Percentiles rank a stretch among this genome's conserved stretches.
phyloP scores from a whole-genome alignment of 495 filamentous ascomycete genomes.

The Penicillium cosmopolitanum region DNA sequence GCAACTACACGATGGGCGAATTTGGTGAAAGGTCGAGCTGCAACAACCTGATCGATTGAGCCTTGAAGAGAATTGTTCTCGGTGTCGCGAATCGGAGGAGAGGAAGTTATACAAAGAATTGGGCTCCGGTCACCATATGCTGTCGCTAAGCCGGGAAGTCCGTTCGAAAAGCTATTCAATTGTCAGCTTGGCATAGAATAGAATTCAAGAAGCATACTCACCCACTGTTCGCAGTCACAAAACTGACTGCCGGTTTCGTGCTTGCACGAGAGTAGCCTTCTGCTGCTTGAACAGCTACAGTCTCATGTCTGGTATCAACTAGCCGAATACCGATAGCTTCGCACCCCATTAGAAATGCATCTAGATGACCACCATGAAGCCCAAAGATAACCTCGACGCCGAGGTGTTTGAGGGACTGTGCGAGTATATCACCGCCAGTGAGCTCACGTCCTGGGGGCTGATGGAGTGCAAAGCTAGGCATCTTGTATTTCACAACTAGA shows the following conservation, averaged over 20 bases:
- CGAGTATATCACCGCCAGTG: constrained; percentile 35
- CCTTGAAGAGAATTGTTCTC: constrained; percentile 38
- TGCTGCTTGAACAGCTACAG: constrained; percentile 35
- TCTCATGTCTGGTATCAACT: constrained; percentile 36
- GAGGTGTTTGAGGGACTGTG: constrained; percentile 31
- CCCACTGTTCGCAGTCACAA: constrained; percentile 39
- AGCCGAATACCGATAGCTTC: constrained; percentile 30
- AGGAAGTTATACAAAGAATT: constrained; percentile 35
- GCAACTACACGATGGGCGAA: constrained; percentile 33
- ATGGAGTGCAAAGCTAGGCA: constrained; percentile 30
- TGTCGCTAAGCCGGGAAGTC: constrained; percentile 33
- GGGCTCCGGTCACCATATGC: constrained; percentile 31
- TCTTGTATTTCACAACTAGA: constrained; percentile 30
- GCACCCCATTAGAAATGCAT: constrained; percentile 37
- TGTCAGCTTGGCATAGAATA: neutral
- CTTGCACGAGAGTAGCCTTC: constrained; percentile 31
- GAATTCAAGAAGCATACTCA: constrained; percentile 4
- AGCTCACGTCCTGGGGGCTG: constrained; percentile 27
- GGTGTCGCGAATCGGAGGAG: constrained; percentile 31
- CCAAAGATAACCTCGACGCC: constrained; percentile 36
- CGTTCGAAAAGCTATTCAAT: constrained; percentile 32
- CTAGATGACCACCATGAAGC: constrained; percentile 36
- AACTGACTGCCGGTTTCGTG: constrained; percentile 31
- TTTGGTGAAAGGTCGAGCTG: constrained; percentile 28
- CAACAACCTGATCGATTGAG: constrained; percentile 33